phyloP scores from a whole-genome alignment of 306 rosid species.

The Hippophae tibetana region DNA sequence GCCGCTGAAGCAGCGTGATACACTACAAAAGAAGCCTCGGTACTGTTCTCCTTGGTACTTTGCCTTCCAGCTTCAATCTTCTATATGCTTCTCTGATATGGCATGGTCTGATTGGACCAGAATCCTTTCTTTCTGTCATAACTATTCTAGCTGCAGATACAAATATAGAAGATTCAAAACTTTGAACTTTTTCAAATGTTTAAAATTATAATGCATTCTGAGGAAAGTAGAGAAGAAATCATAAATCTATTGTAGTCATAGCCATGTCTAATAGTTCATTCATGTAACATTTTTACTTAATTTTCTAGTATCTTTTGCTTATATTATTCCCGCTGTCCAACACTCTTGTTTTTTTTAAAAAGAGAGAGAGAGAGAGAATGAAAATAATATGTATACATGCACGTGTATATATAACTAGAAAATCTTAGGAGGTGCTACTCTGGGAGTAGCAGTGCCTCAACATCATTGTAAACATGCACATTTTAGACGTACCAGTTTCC shows the following conservation, averaged over 20 bases:
- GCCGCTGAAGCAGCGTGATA: neutral
- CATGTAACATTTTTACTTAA: too few relatives aligned
- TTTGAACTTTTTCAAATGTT: neutral
- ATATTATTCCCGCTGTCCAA: too few relatives aligned
- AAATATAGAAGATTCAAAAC: neutral
- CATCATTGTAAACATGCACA: neutral
- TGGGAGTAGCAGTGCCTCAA: too few relatives aligned
- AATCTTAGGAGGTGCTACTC: neutral
- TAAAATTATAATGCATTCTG: neutral
- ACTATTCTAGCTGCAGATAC: slow-evolving; percentile 48
- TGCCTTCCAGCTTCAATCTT: slow-evolving; percentile 76
- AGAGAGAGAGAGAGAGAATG: too few relatives aligned
- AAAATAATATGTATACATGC: neutral
- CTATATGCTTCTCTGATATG: slow-evolving; percentile 77
- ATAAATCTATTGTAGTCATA: too few relatives aligned
- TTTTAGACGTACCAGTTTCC: slow-evolving; percentile 44
- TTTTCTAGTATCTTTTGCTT: too few relatives aligned
- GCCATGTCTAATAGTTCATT: too few relatives aligned
- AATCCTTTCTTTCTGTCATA: slow-evolving; percentile 69
- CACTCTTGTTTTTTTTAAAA: too few relatives aligned
- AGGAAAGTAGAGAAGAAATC: too few relatives aligned
- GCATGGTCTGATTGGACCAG: slow-evolving; percentile 81
- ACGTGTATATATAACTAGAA: too few relatives aligned
- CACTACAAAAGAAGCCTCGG: slow-evolving; percentile 56
- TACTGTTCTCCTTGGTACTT: slow-evolving; percentile 54